Evolutionary conservation across 257 asterid species (phyloP), one percentile per base, ranked within the genome.

Genomic region (Scutellaria baicalensis): DNA sequence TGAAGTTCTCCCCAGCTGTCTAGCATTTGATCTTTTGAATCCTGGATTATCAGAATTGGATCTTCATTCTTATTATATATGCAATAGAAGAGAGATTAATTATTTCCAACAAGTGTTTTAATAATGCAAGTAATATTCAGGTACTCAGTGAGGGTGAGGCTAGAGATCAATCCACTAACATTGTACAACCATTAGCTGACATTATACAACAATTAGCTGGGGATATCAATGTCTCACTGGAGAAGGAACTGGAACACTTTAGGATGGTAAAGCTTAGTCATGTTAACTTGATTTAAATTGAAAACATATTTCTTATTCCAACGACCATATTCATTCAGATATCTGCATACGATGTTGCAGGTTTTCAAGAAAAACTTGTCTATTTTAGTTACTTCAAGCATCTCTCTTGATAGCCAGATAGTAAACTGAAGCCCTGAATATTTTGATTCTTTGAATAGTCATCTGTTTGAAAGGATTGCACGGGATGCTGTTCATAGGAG

Each of bases 181-280:
- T 18, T 21, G 42, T 44, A 58, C 76, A 65, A 49, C 80, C 78
- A 63, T 63, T 75, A 62, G 76, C 75, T 9, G 73, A 72, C 64
- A 43, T 51, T 38, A 31, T 42, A 68, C 78, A 66, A 39, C 78
- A 78, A 62, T 59, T 72, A 43, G 78, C 67, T 18, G 72, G 62
- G 80, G 82, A 73, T 45, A 8, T 71, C 52, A 74, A 71, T 54
- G 70, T 39, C 42, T 80, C 66, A 18, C 49, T 86, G 70, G 87
- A 68, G 83, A 77, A 78, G 76, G 91, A 91, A 76, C 43, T 91
- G 83, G 84, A 84, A 57, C 84, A 75, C 70, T 88, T 91, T 70
- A 72, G 81, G 78, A 78, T 45, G 96, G 95, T 88, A 82, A 64
- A 35, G 61, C 66, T 43, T 31, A 59, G 12, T 45, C 56, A 23